These are phyloP conservation scores for Paraconiothyrium sp. DNA, from an alignment of 2,329 filamentous ascomycete species.

Conservation along the genomic window DNA sequence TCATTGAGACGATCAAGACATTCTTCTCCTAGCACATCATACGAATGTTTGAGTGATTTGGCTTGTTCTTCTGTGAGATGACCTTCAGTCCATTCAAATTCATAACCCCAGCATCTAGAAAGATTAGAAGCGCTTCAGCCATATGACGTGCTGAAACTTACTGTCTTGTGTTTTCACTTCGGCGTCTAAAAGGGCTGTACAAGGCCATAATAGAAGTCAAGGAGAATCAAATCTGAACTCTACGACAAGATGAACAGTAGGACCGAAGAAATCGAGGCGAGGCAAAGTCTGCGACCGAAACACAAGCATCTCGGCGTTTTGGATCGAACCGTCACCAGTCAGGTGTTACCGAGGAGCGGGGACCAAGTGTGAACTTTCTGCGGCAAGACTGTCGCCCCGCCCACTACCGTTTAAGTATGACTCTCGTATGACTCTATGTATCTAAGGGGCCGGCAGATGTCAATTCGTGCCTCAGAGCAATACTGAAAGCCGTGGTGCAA, in stretches of 20 bases:
- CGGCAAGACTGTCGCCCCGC: constrained; percentile 20
- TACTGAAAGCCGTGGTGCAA: not conserved
- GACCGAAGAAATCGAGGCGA: not conserved
- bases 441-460: constrained; percentile 10
- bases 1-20: constrained; percentile 71
- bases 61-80: constrained; percentile 71
- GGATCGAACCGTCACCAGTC: constrained; percentile 36
- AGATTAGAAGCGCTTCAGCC: constrained; percentile 21
- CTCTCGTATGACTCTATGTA: not conserved
- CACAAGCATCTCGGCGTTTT: constrained; percentile 8
- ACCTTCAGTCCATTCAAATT: constrained; percentile 73
- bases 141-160: constrained; percentile 39
- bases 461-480: not conserved
- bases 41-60: constrained; percentile 69
- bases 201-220: constrained; percentile 50
- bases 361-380: constrained; percentile 21
- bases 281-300: not conserved
- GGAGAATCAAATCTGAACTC: no score
- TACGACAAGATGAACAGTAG: not conserved
- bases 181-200: constrained; percentile 54
- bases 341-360: constrained; percentile 45
- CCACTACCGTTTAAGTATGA: constrained; percentile 15
- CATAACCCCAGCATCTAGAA: constrained; percentile 68
- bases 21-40: constrained; percentile 74
- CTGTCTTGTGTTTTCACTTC: constrained; percentile 55